Conservation (phyloP, 352 stramenopile species). For the Pythium biforme region DNA sequence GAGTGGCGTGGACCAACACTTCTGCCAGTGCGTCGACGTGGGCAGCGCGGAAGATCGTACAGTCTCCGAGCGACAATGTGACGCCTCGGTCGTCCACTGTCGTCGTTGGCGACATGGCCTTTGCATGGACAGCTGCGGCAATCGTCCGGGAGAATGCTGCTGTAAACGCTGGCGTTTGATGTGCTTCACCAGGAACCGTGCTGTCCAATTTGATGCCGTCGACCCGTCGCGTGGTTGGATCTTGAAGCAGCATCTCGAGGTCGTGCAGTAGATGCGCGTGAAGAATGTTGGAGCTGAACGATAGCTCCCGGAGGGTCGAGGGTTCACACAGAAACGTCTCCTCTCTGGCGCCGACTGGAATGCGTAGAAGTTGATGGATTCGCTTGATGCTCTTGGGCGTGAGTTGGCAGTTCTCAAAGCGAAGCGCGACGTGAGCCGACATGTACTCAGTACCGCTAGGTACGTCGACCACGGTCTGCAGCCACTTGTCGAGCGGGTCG, state of each 20-base stretch:
- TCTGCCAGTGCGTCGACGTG: neutral
- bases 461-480: neutral
- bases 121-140: neutral
- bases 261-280: neutral
- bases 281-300: neutral
- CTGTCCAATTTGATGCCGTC: constrained; percentile 4
- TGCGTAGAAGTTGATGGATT: neutral
- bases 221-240: neutral
- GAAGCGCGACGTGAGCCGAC: neutral
- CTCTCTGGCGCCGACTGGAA: neutral
- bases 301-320: neutral
- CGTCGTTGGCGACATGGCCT: neutral
- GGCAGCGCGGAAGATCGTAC: neutral
- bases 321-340: neutral
- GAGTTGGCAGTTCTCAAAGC: constrained; percentile 5
- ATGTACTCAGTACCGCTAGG: neutral
- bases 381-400: neutral
- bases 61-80: neutral
- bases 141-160: neutral
- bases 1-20: neutral
- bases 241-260: neutral
- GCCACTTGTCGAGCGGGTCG: neutral
- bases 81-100: neutral
- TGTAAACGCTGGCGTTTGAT: neutral
- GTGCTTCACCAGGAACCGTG: neutral